A percentile compares a stretch with the other conserved stretches of the same genome.
Conservation (phyloP, 306 rosid genomes). For the Pyrus betulifolia region DNA sequence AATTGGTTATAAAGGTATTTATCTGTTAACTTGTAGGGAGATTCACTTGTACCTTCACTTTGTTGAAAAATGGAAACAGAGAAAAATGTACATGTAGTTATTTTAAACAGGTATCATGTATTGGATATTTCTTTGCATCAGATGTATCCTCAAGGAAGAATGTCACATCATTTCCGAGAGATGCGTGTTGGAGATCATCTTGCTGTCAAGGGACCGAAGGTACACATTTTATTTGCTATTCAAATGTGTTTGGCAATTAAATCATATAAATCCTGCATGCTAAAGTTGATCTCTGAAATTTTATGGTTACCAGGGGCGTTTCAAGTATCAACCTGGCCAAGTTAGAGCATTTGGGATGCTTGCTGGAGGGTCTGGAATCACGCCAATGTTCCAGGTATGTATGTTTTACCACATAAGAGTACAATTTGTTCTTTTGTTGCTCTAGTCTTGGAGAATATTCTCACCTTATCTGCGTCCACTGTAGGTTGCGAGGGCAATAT, state of each 20-base stretch:
- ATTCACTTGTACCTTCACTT: not conserved
- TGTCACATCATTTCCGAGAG: slow-evolving; percentile 99
- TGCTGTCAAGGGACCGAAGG: slow-evolving; percentile 96
- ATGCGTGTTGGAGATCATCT: slow-evolving; percentile 81
- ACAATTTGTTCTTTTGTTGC: not conserved
- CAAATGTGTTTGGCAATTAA: not conserved
- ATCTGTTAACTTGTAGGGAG: not conserved
- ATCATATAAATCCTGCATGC: not conserved
- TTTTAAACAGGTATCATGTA: slow-evolving; percentile 6
- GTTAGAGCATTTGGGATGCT: slow-evolving; percentile 98
- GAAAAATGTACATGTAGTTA: not conserved
- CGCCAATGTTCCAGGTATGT: slow-evolving; percentile 96
- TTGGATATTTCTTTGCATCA: slow-evolving; percentile 16
- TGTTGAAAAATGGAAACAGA: not conserved
- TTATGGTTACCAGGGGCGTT: slow-evolving; percentile 73
- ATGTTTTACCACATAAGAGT: not conserved
- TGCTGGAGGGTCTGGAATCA: slow-evolving; percentile 99
- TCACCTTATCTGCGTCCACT: slow-evolving; percentile 1
- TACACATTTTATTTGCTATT: slow-evolving; percentile 3
- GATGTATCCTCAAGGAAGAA: slow-evolving; percentile 99
- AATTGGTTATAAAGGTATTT: slow-evolving; percentile 83
- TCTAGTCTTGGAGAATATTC: not conserved
- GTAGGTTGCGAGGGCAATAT: slow-evolving; percentile 88
- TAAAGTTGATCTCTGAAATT: slow-evolving; percentile 7
- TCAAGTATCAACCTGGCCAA: slow-evolving; percentile 77